phyloP scores from a whole-genome alignment of 176 grass and related monocot species.

The Saccharum spontaneum region DNA sequence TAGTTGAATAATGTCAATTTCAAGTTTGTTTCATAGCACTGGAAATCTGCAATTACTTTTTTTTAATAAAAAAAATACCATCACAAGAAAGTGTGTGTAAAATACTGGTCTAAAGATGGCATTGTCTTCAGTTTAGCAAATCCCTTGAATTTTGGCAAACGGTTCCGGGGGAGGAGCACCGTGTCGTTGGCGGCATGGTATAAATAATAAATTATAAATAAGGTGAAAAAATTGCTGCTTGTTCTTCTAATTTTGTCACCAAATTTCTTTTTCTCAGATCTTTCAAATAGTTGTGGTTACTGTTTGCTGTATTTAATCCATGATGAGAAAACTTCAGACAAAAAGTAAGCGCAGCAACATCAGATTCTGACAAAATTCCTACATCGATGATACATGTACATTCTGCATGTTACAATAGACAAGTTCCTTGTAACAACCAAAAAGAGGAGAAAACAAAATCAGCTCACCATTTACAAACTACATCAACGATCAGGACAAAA shows the following conservation, averaged over 20 bases:
- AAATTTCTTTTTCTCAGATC: background rate
- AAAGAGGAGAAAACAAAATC: background rate
- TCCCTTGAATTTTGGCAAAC: too few species aligned
- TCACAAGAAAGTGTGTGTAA: too few species aligned
- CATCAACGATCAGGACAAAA: conserved; percentile 22
- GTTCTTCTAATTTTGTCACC: background rate
- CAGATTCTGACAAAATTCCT: background rate
- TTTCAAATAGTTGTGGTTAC: background rate
- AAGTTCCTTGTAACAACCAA: background rate
- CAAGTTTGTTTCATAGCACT: background rate
- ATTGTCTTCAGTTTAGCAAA: too few species aligned
- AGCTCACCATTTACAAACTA: conserved; percentile 47
- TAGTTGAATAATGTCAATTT: conserved; percentile 21
- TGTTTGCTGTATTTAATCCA: background rate
- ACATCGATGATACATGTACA: conserved; percentile 26
- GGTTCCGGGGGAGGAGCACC: too few species aligned
- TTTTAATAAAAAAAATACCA: too few species aligned
- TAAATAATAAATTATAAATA: too few species aligned
- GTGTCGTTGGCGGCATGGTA: background rate
- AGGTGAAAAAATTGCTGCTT: background rate
- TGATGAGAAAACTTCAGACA: background rate
- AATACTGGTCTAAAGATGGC: too few species aligned
- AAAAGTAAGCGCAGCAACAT: background rate
- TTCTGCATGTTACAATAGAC: background rate
- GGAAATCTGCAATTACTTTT: too few species aligned